These are phyloP conservation scores for Fusarium ramigenum DNA, from an alignment of 2,329 filamentous ascomycete genomes.

Conservation along the genomic window DNA sequence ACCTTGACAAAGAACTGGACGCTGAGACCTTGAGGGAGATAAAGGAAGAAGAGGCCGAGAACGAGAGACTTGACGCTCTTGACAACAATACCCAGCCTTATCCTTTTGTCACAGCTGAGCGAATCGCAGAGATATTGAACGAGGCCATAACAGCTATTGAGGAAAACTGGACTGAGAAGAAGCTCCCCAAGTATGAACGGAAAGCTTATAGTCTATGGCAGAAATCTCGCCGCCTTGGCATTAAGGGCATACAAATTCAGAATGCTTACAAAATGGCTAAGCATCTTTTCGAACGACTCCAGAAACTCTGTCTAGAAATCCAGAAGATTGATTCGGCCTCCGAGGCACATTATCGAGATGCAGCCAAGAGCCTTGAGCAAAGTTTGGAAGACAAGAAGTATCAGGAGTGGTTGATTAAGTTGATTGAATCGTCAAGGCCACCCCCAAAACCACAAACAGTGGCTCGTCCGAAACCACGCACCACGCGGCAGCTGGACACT, in stretches of 20 bases:
- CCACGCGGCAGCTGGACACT: background rate
- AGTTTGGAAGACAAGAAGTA: slow-evolving; percentile 71
- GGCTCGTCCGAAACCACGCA: slow-evolving; percentile 27
- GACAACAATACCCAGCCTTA: background rate
- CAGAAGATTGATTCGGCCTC: slow-evolving; percentile 61
- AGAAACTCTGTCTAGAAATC: slow-evolving; percentile 65
- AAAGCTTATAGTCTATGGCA: slow-evolving; percentile 72
- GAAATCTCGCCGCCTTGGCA: slow-evolving; percentile 57
- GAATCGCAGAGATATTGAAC: slow-evolving; percentile 19
- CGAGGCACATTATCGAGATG: slow-evolving; percentile 60
- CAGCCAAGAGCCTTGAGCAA: slow-evolving; percentile 68
- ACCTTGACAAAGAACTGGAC: slow-evolving; percentile 53
- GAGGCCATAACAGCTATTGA: slow-evolving; percentile 60
- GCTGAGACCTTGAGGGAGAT: slow-evolving; percentile 70
- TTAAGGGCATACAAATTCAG: slow-evolving; percentile 52
- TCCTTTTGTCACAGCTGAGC: slow-evolving; percentile 50
- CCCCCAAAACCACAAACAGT: slow-evolving; percentile 49
- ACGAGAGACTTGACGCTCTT: slow-evolving; percentile 3
- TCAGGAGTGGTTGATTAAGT: slow-evolving; percentile 58
- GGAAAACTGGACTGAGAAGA: slow-evolving; percentile 65
- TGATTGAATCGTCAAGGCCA: slow-evolving; percentile 54
- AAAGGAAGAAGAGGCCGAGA: slow-evolving; percentile 50
- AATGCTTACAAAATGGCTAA: slow-evolving; percentile 54
- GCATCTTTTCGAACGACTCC: slow-evolving; percentile 60
- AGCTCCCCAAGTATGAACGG: slow-evolving; percentile 62